Conservation (phyloP, 306 rosid genomes). For the Vigna trinervia region DNA sequence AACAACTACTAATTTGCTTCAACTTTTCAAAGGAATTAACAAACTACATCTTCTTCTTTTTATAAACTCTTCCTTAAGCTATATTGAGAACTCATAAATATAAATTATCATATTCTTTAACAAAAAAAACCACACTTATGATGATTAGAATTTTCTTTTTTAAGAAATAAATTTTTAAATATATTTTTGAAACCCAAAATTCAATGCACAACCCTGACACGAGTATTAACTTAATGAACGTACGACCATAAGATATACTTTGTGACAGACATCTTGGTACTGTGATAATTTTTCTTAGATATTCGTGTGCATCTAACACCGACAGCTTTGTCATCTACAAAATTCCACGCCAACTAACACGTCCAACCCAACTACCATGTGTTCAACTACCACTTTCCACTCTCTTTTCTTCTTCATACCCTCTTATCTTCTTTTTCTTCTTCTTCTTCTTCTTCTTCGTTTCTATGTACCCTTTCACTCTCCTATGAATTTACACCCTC, state of each 20-base stretch:
- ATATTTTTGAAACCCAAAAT: too few species aligned
- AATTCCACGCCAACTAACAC: conserved; percentile 19
- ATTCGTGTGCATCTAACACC: conserved; percentile 13
- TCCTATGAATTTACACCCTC: background rate
- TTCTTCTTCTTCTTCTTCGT: background rate
- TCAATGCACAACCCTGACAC: background rate
- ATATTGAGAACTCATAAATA: too few species aligned
- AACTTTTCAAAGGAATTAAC: background rate
- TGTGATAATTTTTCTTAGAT: background rate
- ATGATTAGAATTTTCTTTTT: too few species aligned
- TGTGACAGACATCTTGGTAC: background rate
- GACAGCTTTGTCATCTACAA: background rate
- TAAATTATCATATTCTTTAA: too few species aligned
- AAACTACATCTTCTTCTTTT: background rate
- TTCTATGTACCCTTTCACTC: background rate
- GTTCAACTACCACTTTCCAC: conserved; percentile 23
- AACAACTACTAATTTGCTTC: conserved; percentile 21
- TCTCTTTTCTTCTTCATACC: background rate
- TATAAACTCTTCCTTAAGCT: too few species aligned
- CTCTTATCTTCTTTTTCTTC: background rate
- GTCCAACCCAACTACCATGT: conserved; percentile 23
- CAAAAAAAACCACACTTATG: too few species aligned
- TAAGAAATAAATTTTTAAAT: too few species aligned
- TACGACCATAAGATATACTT: background rate
- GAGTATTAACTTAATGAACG: background rate